Evolutionary conservation across 345 rosid genomes (phyloP), one percentile per base, ranked within the genome.

Genomic region (Firmiana major): DNA sequence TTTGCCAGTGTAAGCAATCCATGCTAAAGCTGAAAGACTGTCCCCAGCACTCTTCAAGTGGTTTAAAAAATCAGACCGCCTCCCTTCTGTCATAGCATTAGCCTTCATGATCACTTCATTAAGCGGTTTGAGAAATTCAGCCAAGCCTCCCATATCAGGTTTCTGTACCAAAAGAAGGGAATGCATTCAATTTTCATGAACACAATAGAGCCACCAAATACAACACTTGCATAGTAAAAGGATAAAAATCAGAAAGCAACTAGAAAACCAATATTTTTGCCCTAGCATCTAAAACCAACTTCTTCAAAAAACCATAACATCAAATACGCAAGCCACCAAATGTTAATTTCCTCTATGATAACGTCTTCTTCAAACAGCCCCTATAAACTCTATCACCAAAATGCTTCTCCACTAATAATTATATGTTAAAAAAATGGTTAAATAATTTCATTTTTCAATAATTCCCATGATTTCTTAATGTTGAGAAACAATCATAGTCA

Each of bases 1-100:
- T 81, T 94, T 97, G 38, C 97, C 98, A 1, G 93, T 86, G 82
- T 82, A 94, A 53, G 99, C 97, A 89, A 97, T 88, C 98, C 97
- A 94, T 3, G 90, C 97, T 84, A 97, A 91, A 66, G 99, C 98
- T 15, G 92, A 48, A 5, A 94, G 85, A 88, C 98, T 91, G 71
- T 92, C 98, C 8, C 85, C 87, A 42, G 92, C 95, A 80, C 91
- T 69, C 82, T 94, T 97, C 75, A 90, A 84, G 85, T 97, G 99
- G 83, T 97, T 97, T 81, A 94, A 90, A 83, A 85, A 92, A 85
- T 90, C 98, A 17, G 93, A 89, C 64, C 95, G 86, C 85, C 80
- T 91, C 43, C 94, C 98, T 80, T 90, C 97, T 24, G 97, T 88
- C 89, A 94, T 79, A 48, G 87, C 82, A 84, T 82, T 87, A 78